Percentiles rank a stretch among this genome's conserved stretches.
Conservation (phyloP, 129 eudicot genomes). For the carrot (Daucus carota) region DNA sequence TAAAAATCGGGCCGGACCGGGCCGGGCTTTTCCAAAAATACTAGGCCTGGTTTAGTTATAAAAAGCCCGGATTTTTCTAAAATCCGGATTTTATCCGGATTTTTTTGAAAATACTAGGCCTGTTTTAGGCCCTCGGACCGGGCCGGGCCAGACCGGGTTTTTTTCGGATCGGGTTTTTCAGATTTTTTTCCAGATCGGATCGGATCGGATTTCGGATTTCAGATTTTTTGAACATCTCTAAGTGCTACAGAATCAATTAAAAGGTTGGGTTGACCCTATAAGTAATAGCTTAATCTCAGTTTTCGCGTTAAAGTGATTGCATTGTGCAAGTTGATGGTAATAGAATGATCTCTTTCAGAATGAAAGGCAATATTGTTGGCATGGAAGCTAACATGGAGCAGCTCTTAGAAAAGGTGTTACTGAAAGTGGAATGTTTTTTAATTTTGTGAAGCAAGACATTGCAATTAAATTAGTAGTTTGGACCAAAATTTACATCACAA, state of each 20-base stretch:
- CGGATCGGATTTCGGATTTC: too few species aligned
- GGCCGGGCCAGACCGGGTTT: too few species aligned
- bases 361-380: slow-evolving; percentile 85
- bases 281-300: slow-evolving; percentile 4
- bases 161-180: too few species aligned
- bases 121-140: too few species aligned
- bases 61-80: too few species aligned
- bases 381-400: slow-evolving; percentile 98
- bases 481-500: slow-evolving; percentile 7
- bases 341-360: slow-evolving; percentile 36
- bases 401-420: slow-evolving; percentile 83
- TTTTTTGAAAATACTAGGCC: too few species aligned
- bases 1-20: too few species aligned
- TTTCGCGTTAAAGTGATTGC: background rate
- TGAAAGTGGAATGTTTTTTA: slow-evolving; percentile 8
- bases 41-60: too few species aligned
- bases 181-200: too few species aligned
- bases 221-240: too few species aligned
- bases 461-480: slow-evolving; percentile 9
- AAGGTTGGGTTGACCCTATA: slow-evolving; percentile 34
- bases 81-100: too few species aligned
- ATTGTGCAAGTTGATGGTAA: background rate
- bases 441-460: slow-evolving; percentile 6
- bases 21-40: too few species aligned
- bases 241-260: slow-evolving; percentile 97